Evolutionary conservation across 805 yeast species (phyloP), one percentile per base, ranked within the genome.

Genomic region (Teunomyces pallodes): DNA sequence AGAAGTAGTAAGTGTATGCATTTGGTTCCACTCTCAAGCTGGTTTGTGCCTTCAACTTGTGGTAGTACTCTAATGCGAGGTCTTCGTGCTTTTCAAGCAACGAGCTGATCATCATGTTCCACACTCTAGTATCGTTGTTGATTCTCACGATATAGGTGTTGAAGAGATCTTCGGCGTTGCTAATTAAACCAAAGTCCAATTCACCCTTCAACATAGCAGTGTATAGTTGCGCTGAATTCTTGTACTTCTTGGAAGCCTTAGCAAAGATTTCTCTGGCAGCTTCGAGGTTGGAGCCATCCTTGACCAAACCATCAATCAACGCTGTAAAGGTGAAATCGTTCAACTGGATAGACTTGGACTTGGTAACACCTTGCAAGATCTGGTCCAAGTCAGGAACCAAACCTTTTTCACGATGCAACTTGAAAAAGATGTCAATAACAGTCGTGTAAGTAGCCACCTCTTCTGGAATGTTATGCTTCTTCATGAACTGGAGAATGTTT

Each of bases 401-500:
- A 8, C 81, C 81, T 31, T 75, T 69, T n/a, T 66, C 67, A 35
- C 65, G 65, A 30, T 73, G 67, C 31, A 66, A 48, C 58, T 80
- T 81, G 66, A 84, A 72, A 53, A 76, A 70, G 45, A 75, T 64
- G 56, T 84, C 83, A 46, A 84, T 72, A 20, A 84, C 65, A 31
- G 79, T 75, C 3, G 90, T 77, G 64, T 80, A 80, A 2, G 91
- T 84, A 13, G 81, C 81, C 41, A 81, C 71, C 59, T 83, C 87
- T 26, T 86, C 85, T 32, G 70, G 57, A 20, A 84, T 62, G 3
- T 66, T 60, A 24, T 67, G 49, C 29, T 60, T 61, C 35, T 58
- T 60, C 80, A 83, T 76, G 49, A 69, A 67, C 30, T 73, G 50
- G 26, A 70, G 67, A 36, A 85, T 62, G 10, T 80, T 68, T n/a